These are phyloP conservation scores for Ophiocordyceps camponoti-floridani DNA, from an alignment of 2,329 filamentous ascomycete genomes.

Conservation along the genomic window DNA sequence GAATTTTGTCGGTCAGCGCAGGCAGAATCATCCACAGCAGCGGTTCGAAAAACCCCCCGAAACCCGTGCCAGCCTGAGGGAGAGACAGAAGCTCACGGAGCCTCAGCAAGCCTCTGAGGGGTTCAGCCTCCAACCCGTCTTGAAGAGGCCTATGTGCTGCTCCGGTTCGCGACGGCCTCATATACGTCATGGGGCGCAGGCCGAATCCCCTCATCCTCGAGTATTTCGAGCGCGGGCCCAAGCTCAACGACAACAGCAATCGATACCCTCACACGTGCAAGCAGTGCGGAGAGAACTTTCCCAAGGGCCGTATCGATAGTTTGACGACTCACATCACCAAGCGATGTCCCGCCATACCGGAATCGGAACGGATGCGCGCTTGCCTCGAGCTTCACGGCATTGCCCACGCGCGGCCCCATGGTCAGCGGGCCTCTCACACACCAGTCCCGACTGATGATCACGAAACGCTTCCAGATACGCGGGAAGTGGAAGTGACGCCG, in stretches of 20 bases:
- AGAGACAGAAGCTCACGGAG: background rate
- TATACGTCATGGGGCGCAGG: conserved; percentile 53
- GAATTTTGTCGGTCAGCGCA: conserved; percentile 16
- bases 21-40: conserved; percentile 12
- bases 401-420: conserved; percentile 25
- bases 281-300: conserved; percentile 72
- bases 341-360: conserved; percentile 64
- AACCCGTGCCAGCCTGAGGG: background rate
- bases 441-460: conserved; percentile 13
- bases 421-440: conserved; percentile 11
- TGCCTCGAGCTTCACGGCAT: conserved; percentile 56
- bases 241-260: conserved; percentile 79
- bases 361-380: conserved; percentile 58
- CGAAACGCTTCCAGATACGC: conserved; percentile 6
- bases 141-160: background rate
- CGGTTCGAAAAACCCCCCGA: background rate
- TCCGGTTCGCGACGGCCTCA: background rate
- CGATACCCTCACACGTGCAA: conserved; percentile 86
- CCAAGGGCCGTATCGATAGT: conserved; percentile 75
- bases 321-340: conserved; percentile 69
- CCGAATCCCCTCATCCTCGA: conserved; percentile 73
- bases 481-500: conserved; percentile 20
- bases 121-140: background rate
- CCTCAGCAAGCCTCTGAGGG: background rate
- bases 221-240: conserved; percentile 74